These are phyloP conservation scores for Erysiphe pulchra DNA, from an alignment of 2,329 filamentous ascomycete genomes.

Conservation along the genomic window DNA sequence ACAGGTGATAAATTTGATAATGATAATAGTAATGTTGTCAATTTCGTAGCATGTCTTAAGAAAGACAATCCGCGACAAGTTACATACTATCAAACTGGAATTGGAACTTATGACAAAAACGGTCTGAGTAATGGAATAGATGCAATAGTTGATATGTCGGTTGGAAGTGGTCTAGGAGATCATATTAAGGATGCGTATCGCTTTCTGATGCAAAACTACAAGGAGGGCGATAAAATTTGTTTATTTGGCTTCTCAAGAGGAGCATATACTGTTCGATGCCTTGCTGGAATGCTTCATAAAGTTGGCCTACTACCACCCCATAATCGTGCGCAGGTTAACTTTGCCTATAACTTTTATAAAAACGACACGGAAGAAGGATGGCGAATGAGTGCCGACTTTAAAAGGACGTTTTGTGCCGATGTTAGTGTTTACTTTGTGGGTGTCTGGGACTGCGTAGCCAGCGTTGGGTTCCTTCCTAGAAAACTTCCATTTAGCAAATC, in stretches of 20 bases:
- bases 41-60: slow-evolving; percentile 19
- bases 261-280: slow-evolving; percentile 23
- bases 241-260: slow-evolving; percentile 23
- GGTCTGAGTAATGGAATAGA: slow-evolving; percentile 16
- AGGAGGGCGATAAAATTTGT: slow-evolving; percentile 21
- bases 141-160: slow-evolving; percentile 18
- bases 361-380: slow-evolving; percentile 16
- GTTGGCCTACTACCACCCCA: slow-evolving; percentile 27
- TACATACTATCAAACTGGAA: slow-evolving; percentile 20
- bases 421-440: slow-evolving; percentile 19
- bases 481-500: slow-evolving; percentile 16
- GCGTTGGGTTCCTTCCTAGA: slow-evolving; percentile 17
- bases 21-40: slow-evolving; percentile 19
- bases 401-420: slow-evolving; percentile 19
- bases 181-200: slow-evolving; percentile 17
- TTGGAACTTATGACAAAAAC: slow-evolving; percentile 19
- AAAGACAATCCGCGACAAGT: slow-evolving; percentile 17
- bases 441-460: slow-evolving; percentile 18
- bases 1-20: slow-evolving; percentile 20
- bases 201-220: slow-evolving; percentile 23
- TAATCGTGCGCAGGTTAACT: slow-evolving; percentile 26
- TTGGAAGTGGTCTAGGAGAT: slow-evolving; percentile 18
- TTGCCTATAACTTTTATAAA: slow-evolving; percentile 21
- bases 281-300: slow-evolving; percentile 20
- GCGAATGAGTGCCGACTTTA: slow-evolving; percentile 18